phyloP scores from a whole-genome alignment of 2,329 filamentous ascomycete species.

The Alternaria novae-zelandiae region DNA sequence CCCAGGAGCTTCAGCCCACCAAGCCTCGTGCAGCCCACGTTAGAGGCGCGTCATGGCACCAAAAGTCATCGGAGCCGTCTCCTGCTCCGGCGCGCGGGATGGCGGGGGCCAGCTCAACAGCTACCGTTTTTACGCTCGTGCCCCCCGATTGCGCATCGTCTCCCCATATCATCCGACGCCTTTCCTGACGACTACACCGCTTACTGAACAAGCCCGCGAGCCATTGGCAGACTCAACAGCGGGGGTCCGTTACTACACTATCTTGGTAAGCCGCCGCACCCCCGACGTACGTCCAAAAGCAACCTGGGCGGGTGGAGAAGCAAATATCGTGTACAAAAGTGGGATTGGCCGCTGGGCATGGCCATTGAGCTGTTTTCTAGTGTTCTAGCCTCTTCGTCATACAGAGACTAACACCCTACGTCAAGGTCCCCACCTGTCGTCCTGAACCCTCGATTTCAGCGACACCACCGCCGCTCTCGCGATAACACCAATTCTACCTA shows the following conservation, averaged over 20 bases:
- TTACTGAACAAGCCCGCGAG: slow-evolving; percentile 13
- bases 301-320: slow-evolving; percentile 22
- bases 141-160: slow-evolving; percentile 10
- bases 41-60: slow-evolving; percentile 5
- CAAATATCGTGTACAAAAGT: slow-evolving; percentile 12
- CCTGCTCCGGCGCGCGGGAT: slow-evolving; percentile 18
- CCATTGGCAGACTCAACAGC: slow-evolving; percentile 13
- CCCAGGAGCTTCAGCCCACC: neutral
- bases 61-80: slow-evolving; percentile 5
- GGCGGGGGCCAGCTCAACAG: slow-evolving; percentile 17
- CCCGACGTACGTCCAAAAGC: slow-evolving; percentile 18
- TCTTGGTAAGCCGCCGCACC: slow-evolving; percentile 21
- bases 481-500: slow-evolving; percentile 3
- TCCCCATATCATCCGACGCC: neutral
- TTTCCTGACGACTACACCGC: neutral
- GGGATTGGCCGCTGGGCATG: slow-evolving; percentile 12
- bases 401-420: slow-evolving; percentile 6
- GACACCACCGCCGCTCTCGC: neutral
- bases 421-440: slow-evolving; percentile 7
- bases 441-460: slow-evolving; percentile 3
- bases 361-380: slow-evolving; percentile 5
- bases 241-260: slow-evolving; percentile 20
- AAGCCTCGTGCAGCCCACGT: neutral
- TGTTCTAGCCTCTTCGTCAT: slow-evolving; percentile 3
- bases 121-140: slow-evolving; percentile 4